These are phyloP conservation scores for Mallotus japonicus DNA, from an alignment of 441 rosid genomes.

Conservation along the genomic window DNA sequence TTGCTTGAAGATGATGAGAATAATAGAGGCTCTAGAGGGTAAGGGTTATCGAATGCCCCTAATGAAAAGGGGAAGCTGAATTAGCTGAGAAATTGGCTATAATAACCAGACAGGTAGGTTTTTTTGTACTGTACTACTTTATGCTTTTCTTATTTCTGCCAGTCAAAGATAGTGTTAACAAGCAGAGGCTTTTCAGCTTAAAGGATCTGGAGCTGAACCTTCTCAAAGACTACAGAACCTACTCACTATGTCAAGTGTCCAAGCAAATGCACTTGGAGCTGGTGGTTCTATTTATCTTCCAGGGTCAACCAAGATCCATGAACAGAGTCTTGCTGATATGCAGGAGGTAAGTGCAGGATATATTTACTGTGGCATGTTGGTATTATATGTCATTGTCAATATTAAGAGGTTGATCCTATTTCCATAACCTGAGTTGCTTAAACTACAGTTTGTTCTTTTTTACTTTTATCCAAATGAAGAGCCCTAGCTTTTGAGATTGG, in stretches of 20 bases:
- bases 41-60: slow-evolving; percentile 86
- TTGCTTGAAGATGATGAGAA: slow-evolving; percentile 75
- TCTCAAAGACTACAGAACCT: slow-evolving; percentile 89
- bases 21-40: slow-evolving; percentile 85
- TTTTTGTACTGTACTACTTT: slow-evolving; percentile 3
- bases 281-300: slow-evolving; percentile 75
- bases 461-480: background rate
- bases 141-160: slow-evolving; percentile 10
- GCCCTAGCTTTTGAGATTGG: background rate
- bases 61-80: slow-evolving; percentile 83
- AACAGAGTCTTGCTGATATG: slow-evolving; percentile 95
- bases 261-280: slow-evolving; percentile 59
- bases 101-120: slow-evolving; percentile 74
- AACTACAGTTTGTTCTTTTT: too few relatives aligned
- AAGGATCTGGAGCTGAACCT: slow-evolving; percentile 97
- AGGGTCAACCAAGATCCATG: slow-evolving; percentile 94
- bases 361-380: background rate
- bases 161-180: slow-evolving; percentile 21
- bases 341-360: slow-evolving; percentile 63
- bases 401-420: background rate
- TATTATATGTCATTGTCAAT: background rate
- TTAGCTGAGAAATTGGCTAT: slow-evolving; percentile 81
- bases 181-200: slow-evolving; percentile 54
- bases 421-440: too few relatives aligned
- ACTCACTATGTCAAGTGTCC: slow-evolving; percentile 67